A percentile compares a stretch with the other conserved stretches of the same genome.
Evolutionary conservation across 139 green algal species (phyloP).

Genomic region (Chlorella sp.): DNA sequence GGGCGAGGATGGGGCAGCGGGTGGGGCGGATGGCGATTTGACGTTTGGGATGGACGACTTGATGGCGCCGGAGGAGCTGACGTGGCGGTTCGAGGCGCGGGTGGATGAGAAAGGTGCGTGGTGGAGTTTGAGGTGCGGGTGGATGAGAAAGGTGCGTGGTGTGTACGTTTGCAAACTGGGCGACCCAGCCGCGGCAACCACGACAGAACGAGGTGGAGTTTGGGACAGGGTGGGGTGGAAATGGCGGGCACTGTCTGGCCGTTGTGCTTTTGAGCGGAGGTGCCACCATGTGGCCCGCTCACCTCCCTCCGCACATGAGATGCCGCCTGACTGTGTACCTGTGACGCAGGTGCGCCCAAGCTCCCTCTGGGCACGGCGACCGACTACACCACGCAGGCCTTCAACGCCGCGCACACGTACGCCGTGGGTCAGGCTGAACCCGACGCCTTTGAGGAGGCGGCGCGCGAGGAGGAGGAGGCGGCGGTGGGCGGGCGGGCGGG

Average conservation of each 20-base stretch:
- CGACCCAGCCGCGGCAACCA: too few relatives aligned
- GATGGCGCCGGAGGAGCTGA: background rate
- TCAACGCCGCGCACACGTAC: background rate
- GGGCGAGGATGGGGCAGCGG: background rate
- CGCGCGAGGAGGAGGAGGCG: background rate
- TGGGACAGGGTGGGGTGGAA: too few relatives aligned
- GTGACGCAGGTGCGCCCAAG: constrained; percentile 1
- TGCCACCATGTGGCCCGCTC: too few relatives aligned
- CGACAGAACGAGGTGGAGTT: too few relatives aligned
- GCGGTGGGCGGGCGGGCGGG: background rate
- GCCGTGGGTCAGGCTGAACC: background rate
- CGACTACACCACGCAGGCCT: background rate
- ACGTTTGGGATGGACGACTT: background rate
- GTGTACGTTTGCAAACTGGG: too few relatives aligned
- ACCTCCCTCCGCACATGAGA: too few relatives aligned
- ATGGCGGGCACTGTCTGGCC: too few relatives aligned
- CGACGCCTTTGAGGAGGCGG: background rate
- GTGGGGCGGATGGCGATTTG: background rate
- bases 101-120: background rate
- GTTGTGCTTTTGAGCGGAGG: too few relatives aligned
- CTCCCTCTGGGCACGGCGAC: background rate
- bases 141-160: too few relatives aligned
- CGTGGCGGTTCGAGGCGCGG: background rate
- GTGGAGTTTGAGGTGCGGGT: too few relatives aligned
- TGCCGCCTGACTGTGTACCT: too few relatives aligned